Conservation (phyloP, 2,329 filamentous ascomycete genomes). For the Colletotrichum melonis region DNA sequence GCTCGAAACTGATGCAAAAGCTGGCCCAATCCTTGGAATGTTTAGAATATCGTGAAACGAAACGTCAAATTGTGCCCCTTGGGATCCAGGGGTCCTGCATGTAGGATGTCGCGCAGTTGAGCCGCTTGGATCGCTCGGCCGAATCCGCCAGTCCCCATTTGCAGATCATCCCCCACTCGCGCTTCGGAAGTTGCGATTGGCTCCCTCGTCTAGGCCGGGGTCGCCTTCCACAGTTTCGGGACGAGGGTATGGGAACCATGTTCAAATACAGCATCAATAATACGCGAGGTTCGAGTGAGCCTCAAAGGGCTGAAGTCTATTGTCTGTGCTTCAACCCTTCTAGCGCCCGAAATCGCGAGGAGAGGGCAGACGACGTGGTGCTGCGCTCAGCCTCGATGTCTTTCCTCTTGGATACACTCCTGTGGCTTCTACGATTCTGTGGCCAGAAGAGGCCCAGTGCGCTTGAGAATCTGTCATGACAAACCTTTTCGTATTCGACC, state of each 20-base stretch:
- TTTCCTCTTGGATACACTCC: no score
- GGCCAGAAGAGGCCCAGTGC: no score
- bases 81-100: conserved; percentile 2
- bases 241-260: conserved; percentile 25
- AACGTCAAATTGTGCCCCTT: conserved; percentile 10
- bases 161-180: conserved; percentile 3
- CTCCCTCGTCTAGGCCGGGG: conserved; percentile 20
- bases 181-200: conserved; percentile 24
- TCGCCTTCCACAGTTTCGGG: conserved; percentile 1
- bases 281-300: neutral
- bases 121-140: conserved; percentile 28
- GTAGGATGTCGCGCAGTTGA: neutral
- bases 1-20: conserved; percentile 6
- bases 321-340: neutral
- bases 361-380: neutral
- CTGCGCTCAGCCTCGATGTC: no score
- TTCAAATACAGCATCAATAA: neutral
- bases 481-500: no score
- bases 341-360: neutral
- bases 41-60: conserved; percentile 28
- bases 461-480: no score
- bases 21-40: conserved; percentile 6
- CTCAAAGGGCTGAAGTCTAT: neutral
- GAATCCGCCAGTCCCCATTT: conserved; percentile 8
- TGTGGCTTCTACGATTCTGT: no score